phyloP scores from a whole-genome alignment of 129 eudicot species.

The Ambrosia artemisiifolia region DNA sequence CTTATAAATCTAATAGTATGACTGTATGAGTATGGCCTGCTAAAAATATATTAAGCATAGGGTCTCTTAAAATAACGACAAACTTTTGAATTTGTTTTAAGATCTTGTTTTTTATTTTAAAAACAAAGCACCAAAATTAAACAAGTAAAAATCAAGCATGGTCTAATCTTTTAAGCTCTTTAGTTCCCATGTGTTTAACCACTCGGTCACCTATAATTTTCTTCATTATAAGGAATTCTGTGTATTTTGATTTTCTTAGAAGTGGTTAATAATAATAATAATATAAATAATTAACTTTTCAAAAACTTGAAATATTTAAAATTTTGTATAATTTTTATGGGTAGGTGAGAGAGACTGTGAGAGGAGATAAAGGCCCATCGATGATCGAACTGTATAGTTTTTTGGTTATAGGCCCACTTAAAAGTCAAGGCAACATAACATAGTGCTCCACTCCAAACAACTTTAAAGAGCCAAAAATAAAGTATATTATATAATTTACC shows the following conservation, averaged over 20 bases:
- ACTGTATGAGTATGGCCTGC: neutral
- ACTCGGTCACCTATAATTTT: neutral
- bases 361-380: neutral
- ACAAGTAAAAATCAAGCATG: neutral
- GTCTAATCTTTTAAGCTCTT: neutral
- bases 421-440: neutral
- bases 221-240: neutral
- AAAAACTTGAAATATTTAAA: neutral
- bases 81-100: neutral
- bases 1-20: neutral
- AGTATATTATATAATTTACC: too few relatives aligned
- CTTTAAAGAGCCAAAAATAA: neutral
- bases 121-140: neutral
- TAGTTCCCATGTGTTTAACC: neutral
- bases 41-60: neutral
- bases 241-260: neutral
- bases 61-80: constrained; percentile 1
- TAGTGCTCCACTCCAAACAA: neutral
- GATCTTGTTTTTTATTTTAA: neutral
- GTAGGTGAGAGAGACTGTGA: neutral
- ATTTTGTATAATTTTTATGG: neutral
- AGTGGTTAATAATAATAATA: neutral
- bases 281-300: neutral
- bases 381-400: neutral
- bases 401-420: neutral